Evolutionary conservation across 768 basidiomycete genomes (phyloP).

Genomic region (Phylloporus rhodoxanthus): DNA sequence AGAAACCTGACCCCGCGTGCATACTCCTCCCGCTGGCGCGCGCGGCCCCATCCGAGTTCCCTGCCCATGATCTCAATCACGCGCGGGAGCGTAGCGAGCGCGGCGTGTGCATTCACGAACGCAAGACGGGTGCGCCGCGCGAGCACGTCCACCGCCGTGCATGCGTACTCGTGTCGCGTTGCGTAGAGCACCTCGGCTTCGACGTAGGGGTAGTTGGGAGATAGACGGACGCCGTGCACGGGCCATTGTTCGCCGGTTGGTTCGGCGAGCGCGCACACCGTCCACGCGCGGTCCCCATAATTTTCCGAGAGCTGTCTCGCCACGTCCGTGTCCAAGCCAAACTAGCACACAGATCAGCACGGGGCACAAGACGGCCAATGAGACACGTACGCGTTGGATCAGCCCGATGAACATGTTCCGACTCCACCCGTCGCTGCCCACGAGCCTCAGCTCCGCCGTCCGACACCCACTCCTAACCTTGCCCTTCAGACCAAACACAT

Average conservation of each 20-base stretch:
- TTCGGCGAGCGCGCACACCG: slow-evolving; percentile 74
- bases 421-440: slow-evolving; percentile 93
- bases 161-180: slow-evolving; percentile 83
- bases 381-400: slow-evolving; percentile 71
- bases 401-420: slow-evolving; percentile 96
- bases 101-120: slow-evolving; percentile 86
- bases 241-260: slow-evolving; percentile 80
- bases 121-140: slow-evolving; percentile 89
- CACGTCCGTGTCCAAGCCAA: slow-evolving; percentile 85
- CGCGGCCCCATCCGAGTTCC: slow-evolving; percentile 71
- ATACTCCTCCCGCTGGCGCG: slow-evolving; percentile 56
- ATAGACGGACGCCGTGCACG: slow-evolving; percentile 73
- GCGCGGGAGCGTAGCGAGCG: slow-evolving; percentile 76
- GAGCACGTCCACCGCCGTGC: slow-evolving; percentile 88
- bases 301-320: slow-evolving; percentile 90
- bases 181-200: slow-evolving; percentile 93
- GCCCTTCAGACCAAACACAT: slow-evolving; percentile 62
- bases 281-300: slow-evolving; percentile 97
- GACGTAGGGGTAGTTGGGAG: slow-evolving; percentile 75
- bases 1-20: slow-evolving; percentile 59
- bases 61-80: slow-evolving; percentile 89
- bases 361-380: background rate
- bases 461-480: slow-evolving; percentile 57
- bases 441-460: slow-evolving; percentile 74
- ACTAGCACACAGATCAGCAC: slow-evolving; percentile 39